These are phyloP conservation scores for Populus euphratica DNA, from an alignment of 345 rosid genomes.

Conservation along the genomic window DNA sequence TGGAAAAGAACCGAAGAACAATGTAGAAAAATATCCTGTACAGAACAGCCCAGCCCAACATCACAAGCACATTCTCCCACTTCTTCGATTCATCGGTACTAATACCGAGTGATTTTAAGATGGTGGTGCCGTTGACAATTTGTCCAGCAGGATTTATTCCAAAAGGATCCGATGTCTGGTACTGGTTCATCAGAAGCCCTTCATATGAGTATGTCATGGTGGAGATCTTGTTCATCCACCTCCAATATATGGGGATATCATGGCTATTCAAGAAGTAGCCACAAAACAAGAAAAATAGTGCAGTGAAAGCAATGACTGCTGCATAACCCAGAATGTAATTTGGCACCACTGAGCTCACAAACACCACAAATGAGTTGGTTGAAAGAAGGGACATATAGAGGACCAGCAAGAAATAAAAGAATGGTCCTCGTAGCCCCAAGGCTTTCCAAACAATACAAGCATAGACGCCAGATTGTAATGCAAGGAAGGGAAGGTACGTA, in stretches of 20 bases:
- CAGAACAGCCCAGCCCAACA: constrained; percentile 59
- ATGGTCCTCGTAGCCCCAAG: constrained; percentile 42
- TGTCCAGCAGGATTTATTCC: neutral
- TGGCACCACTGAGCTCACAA: constrained; percentile 65
- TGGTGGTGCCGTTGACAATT: constrained; percentile 23
- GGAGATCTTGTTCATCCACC: constrained; percentile 70
- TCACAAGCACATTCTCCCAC: constrained; percentile 45
- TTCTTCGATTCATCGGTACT: constrained; percentile 27
- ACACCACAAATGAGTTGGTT: constrained; percentile 69
- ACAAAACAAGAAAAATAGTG: constrained; percentile 63
- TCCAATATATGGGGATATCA: constrained; percentile 48
- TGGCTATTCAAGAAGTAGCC: constrained; percentile 60
- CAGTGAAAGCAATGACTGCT: constrained; percentile 62
- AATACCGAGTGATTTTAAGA: constrained; percentile 36
- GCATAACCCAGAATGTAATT: constrained; percentile 66
- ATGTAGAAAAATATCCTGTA: constrained; percentile 57
- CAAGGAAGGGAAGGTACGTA: constrained; percentile 62
- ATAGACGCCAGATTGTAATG: constrained; percentile 50
- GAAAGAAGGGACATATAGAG: constrained; percentile 60
- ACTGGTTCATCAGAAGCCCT: constrained; percentile 64
- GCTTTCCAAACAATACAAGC: constrained; percentile 56
- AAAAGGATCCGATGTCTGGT: constrained; percentile 29
- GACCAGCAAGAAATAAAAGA: constrained; percentile 49
- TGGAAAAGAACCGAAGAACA: constrained; percentile 54
- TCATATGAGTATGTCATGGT: constrained; percentile 68